phyloP scores from a whole-genome alignment of 2,329 filamentous ascomycete genomes.

The Nigrospora oryzae region DNA sequence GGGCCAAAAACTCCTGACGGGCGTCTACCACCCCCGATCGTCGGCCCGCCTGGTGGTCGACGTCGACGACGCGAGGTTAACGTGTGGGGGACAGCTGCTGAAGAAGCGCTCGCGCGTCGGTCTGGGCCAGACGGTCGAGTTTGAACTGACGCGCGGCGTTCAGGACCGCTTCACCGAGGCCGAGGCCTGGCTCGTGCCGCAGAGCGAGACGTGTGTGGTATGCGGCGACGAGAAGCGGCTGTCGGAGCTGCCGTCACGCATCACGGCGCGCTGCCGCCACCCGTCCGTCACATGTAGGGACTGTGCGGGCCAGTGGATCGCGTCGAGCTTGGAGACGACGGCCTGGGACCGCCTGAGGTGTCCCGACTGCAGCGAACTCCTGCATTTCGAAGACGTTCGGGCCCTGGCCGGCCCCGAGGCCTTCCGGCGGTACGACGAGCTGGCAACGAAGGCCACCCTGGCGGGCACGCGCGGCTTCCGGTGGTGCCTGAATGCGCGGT shows the following conservation, averaged over 20 bases:
- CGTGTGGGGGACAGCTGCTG: constrained; percentile 5
- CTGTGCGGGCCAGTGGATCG: constrained; percentile 24
- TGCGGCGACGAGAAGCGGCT: constrained; percentile 25
- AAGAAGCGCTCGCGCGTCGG: constrained; percentile 7
- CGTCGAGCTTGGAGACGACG: constrained; percentile 16
- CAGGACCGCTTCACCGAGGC: constrained; percentile 18
- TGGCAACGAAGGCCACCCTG: constrained; percentile 22
- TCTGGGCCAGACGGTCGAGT: constrained; percentile 18
- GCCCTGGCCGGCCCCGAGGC: constrained; percentile 14
- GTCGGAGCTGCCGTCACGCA: constrained; percentile 21
- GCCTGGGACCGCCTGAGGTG: constrained; percentile 24
- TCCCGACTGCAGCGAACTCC: constrained; percentile 21
- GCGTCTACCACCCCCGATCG: constrained; percentile 5
- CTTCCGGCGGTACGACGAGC: constrained; percentile 25
- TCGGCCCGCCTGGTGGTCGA: constrained; percentile 5
- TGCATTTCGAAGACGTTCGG: constrained; percentile 20
- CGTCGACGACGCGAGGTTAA: constrained; percentile 11
- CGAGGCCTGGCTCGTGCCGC: constrained; percentile 23
- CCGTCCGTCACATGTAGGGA: constrained; percentile 19
- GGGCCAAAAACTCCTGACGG: constrained; percentile 6
- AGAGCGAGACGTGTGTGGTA: constrained; percentile 19
- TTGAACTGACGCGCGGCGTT: constrained; percentile 16
- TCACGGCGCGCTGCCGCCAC: constrained; percentile 20
- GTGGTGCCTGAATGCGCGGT: constrained; percentile 27
- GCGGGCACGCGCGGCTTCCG: constrained; percentile 20